Evolutionary conservation across 2,329 filamentous ascomycete species (phyloP), one percentile per base, ranked within the genome.

Genomic region (Blastomyces percursus): DNA sequence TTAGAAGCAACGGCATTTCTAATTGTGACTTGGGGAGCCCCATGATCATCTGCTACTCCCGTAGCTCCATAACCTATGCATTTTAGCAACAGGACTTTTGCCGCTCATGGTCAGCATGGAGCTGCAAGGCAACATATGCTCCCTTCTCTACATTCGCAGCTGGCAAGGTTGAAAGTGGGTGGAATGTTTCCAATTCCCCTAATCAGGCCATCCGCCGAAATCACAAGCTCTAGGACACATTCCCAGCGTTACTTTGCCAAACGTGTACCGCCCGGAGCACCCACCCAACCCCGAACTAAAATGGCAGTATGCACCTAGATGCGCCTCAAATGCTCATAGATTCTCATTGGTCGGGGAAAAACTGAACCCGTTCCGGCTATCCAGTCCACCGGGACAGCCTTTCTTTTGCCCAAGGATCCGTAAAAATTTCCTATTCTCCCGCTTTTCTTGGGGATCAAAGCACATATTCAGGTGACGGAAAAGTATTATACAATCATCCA

Each of bases 401-500:
- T 48, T 59, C 21, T 46, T 14, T 32, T 7, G 42, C 59, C 59
- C 59, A 60, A 52, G 40, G 42, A 32, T 59, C 5, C 24, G 30
- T 30, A 46, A 59, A 59, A 30, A 32, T 46, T 40, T 32, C 16
- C 32, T 35, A 35, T 38, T 38, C 19, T 38, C 21, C 19, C 21
- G 9, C 32, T 46, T 21, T 9, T 2, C 14, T 35, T 32, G 40
- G 32, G 21, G 46, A 60, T 27, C 59, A 60, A 52, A 60, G 46
- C 32, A 32, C 48, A 51, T 19, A 60, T 60, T 52, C 46, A 60
- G 46, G 30, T 60, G 59, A 60, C 30, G 30, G 16, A 19, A 32
- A 16, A 32, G 40, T 48, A 30, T 19, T 9, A 38, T 46, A 48
- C 32, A 59, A 50, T 32, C 27, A 21, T 32, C 57, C 57, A 59